Base-by-base conservation (phyloP, 495 filamentous ascomycete genomes). In the Penicillium daleae region DNA sequence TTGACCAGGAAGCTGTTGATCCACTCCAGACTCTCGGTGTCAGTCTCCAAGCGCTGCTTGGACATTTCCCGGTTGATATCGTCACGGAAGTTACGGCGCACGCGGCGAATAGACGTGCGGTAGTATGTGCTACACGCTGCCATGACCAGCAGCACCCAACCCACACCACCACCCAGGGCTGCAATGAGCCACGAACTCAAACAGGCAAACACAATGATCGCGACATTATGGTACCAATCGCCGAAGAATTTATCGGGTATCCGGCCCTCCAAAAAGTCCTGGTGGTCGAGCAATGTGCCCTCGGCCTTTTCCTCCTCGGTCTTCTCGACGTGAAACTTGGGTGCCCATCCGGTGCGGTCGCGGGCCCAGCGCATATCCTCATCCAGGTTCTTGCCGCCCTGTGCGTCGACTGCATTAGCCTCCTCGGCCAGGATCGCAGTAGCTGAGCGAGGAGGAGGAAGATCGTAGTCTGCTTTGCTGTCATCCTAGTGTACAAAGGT, bases 1-100 rank as follows among this genome's bases (percentile, higher is more conserved):
- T 98, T 99, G 74, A 95, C 88, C 65, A 98, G 65, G 78, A 98
- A 98, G 74, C 93, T 96, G 82, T 99, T 99, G 68, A 99, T 97
- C 95, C 95, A 99, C 73, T 99, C 95, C 39, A 99, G 77, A 67
- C 89, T 94, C 76, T 99, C 95, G 27, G 86, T 89, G 70, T 99
- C 96, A 9, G 90, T 96, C 66, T 98, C 95, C 58, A 99, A 79
- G 60, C 85, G 91, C 70, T 86, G 87, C 73, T 97, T 92, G 32
- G 90, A 87, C 86, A 98, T 86, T 74, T 98, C 93, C n/a, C 95
- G 89, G 54, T 86, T 87, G 46, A 99, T 81, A 70, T 99, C 95
- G 77, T 99, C 95, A 37, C 94, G 87, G 69, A 97, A 97, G 74
- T 99, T 99, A 59, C 96, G 89, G 57, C 95, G 89, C 51, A 97